phyloP scores from a whole-genome alignment of 2,329 filamentous ascomycete genomes.

The Colletotrichum sp. region DNA sequence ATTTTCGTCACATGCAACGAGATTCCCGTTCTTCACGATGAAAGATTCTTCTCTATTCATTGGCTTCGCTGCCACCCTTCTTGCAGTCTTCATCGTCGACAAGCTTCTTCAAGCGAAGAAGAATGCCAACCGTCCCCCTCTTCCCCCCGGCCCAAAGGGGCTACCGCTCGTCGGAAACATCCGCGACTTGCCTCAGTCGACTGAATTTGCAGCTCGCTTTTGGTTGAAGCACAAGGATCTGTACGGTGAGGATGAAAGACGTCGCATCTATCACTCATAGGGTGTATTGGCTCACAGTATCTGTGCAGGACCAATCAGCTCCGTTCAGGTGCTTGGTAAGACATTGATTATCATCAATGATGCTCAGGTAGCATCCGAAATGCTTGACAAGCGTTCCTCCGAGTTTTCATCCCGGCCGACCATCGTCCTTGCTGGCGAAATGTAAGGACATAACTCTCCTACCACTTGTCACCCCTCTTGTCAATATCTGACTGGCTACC shows the following conservation, averaged over 20 bases:
- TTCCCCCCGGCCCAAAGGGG: constrained; percentile 31
- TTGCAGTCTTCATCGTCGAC: not conserved
- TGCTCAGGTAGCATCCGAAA: constrained; percentile 34
- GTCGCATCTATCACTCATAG: fast-evolving
- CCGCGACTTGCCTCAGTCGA: constrained; percentile 42
- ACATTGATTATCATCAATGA: constrained; percentile 47
- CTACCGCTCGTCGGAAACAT: constrained; percentile 51
- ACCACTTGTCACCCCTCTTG: not conserved
- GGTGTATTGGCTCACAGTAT: fast-evolving
- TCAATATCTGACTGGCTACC: not conserved
- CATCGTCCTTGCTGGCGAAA: constrained; percentile 34
- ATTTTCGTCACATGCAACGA: not conserved
- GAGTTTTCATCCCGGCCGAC: constrained; percentile 36
- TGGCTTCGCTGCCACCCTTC: not conserved
- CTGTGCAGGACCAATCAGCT: constrained; percentile 26
- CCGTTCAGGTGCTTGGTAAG: constrained; percentile 39
- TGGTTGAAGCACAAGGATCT: constrained; percentile 38
- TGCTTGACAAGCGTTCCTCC: constrained; percentile 38
- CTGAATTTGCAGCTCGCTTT: constrained; percentile 32
- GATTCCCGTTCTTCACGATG: not conserved
- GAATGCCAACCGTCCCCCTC: not conserved
- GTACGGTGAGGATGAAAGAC: constrained; percentile 21
- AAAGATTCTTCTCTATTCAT: not conserved
- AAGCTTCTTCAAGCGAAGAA: not conserved
- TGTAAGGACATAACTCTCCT: constrained; percentile 29